Percentiles rank a stretch among this genome's conserved stretches.
phyloP scores from a whole-genome alignment of 1,284 basidiomycete species.

The Pseudozyma sp. region DNA sequence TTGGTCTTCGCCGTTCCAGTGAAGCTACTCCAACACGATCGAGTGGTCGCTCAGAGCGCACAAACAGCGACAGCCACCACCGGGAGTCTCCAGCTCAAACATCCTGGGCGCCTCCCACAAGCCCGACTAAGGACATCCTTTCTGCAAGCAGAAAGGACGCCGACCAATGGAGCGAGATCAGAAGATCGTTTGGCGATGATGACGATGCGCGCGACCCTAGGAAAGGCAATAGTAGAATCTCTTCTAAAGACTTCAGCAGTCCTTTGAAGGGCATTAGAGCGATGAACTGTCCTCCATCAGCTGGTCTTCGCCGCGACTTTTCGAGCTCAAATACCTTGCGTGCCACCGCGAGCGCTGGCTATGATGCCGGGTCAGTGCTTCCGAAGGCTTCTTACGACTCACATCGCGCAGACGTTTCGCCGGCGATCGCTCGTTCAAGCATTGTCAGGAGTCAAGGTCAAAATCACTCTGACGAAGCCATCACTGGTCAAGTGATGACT shows the following conservation, averaged over 20 bases:
- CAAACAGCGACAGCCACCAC: conserved; percentile 5
- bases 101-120: conserved; percentile 1
- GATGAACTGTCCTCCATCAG: neutral
- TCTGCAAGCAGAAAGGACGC: neutral
- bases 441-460: neutral
- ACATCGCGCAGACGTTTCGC: neutral
- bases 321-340: conserved; percentile 46
- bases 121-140: neutral
- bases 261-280: neutral
- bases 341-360: neutral
- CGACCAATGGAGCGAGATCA: neutral
- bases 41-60: neutral
- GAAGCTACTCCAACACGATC: conserved; percentile 28
- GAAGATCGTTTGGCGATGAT: neutral
- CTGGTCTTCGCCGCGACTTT: conserved; percentile 34
- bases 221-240: no score
- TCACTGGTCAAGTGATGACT: neutral
- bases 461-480: conserved; percentile 6
- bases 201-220: neutral
- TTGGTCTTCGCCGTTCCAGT: conserved; percentile 20
- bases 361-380: conserved; percentile 1
- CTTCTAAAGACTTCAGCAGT: neutral
- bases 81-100: conserved; percentile 1
- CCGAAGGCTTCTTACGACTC: neutral
- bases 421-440: neutral